Conservation (phyloP, 2,329 filamentous ascomycete genomes). For the Fusarium papillatum region DNA sequence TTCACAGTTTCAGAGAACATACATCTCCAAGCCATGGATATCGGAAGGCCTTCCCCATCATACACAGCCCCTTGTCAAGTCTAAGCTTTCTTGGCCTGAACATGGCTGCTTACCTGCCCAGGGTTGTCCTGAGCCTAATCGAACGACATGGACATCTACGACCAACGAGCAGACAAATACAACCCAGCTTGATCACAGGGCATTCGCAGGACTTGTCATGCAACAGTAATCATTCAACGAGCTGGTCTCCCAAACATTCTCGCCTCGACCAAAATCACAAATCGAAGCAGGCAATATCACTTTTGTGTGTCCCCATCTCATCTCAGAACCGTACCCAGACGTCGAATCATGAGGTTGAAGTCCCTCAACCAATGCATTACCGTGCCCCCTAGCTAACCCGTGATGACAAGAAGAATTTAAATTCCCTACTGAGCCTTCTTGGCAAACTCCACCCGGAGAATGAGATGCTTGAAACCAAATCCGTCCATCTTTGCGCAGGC, state of each 20-base stretch:
- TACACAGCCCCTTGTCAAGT: background rate
- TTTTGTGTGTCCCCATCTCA: slow-evolving; percentile 34
- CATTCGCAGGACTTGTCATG: background rate
- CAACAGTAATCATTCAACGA: slow-evolving; percentile 18
- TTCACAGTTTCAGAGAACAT: background rate
- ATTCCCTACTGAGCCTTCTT: slow-evolving; percentile 72
- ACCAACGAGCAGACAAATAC: background rate
- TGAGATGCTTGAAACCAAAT: slow-evolving; percentile 90
- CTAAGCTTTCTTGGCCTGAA: background rate
- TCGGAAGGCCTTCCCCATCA: background rate
- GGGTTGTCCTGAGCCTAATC: background rate
- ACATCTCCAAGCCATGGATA: background rate
- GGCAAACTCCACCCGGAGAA: slow-evolving; percentile 89
- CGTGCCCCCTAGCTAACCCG: slow-evolving; percentile 47
- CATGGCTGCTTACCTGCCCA: background rate
- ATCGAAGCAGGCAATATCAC: slow-evolving; percentile 39
- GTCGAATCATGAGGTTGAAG: slow-evolving; percentile 46
- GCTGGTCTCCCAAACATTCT: slow-evolving; percentile 10
- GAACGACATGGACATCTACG: background rate
- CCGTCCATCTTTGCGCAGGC: slow-evolving; percentile 99
- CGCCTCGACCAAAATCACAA: slow-evolving; percentile 26
- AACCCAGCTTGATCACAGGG: background rate
- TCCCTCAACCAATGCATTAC: slow-evolving; percentile 47
- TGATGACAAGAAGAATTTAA: slow-evolving; percentile 47
- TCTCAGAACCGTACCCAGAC: slow-evolving; percentile 34